These are phyloP conservation scores for Salix dunnii DNA, from an alignment of 345 rosid genomes.

Conservation along the genomic window DNA sequence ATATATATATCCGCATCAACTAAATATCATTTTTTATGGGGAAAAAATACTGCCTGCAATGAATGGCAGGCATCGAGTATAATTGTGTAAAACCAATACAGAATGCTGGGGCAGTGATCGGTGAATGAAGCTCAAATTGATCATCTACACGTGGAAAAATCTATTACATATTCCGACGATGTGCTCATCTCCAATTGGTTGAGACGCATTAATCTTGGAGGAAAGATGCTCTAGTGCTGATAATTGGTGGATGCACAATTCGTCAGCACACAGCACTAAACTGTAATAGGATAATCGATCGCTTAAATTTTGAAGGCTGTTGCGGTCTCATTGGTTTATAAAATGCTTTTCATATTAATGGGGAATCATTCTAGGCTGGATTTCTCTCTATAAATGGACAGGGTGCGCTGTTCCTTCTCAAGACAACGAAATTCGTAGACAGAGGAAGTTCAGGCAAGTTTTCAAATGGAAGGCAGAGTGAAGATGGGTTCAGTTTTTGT, in stretches of 20 bases:
- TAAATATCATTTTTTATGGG: too few relatives aligned
- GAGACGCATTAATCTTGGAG: conserved; percentile 2
- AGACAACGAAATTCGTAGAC: background rate
- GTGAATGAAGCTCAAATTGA: conserved; percentile 8
- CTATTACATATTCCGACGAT: background rate
- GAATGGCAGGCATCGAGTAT: too few relatives aligned
- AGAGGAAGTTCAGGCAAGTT: background rate
- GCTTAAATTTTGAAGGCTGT: too few relatives aligned
- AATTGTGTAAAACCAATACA: too few relatives aligned
- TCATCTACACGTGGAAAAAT: conserved; percentile 18
- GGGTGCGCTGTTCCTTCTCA: background rate
- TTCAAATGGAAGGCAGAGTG: conserved; percentile 14
- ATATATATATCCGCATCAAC: too few relatives aligned
- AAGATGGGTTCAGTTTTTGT: background rate
- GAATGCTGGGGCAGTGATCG: background rate
- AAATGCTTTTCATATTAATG: conserved; percentile 2
- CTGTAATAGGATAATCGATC: background rate
- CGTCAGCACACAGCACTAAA: conserved; percentile 12
- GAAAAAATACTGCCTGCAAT: too few relatives aligned
- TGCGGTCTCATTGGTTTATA: background rate
- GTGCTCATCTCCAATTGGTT: conserved; percentile 11
- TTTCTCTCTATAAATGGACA: conserved; percentile 20
- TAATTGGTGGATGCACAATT: conserved; percentile 9
- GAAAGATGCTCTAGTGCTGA: background rate
- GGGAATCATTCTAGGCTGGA: background rate